These are phyloP conservation scores for Brasilioporus rufonigricans DNA, from an alignment of 768 basidiomycete species.

Conservation along the genomic window DNA sequence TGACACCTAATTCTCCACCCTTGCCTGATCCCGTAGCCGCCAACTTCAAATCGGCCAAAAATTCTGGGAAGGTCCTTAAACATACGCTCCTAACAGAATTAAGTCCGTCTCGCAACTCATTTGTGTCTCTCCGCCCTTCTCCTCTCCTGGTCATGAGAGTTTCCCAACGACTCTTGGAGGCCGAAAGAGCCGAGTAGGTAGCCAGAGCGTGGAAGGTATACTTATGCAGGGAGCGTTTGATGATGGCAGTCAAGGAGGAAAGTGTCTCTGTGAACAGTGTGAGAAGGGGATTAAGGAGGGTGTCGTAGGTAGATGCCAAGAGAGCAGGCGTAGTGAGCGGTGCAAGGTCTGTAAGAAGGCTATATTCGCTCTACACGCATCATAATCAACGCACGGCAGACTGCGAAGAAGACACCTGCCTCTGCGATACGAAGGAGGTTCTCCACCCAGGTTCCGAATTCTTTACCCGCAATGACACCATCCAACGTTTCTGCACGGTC, in stretches of 20 bases:
- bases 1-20: constrained; percentile 59
- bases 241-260: constrained; percentile 57
- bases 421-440: constrained; percentile 64
- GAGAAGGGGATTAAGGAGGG: constrained; percentile 64
- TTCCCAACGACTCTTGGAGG: constrained; percentile 65
- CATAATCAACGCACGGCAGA: neutral
- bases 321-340: constrained; percentile 52
- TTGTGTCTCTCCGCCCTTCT: constrained; percentile 44
- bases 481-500: constrained; percentile 71
- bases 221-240: constrained; percentile 76
- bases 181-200: constrained; percentile 57
- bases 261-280: constrained; percentile 65
- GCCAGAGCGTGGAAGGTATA: constrained; percentile 79
- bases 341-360: constrained; percentile 58
- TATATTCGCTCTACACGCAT: constrained; percentile 59
- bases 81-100: constrained; percentile 65
- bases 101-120: constrained; percentile 72
- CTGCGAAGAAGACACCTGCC: constrained; percentile 35
- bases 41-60: constrained; percentile 73
- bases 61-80: constrained; percentile 81
- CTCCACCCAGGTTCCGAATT: constrained; percentile 72
- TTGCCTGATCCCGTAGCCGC: constrained; percentile 48
- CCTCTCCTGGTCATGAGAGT: constrained; percentile 54
- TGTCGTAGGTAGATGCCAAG: constrained; percentile 56
- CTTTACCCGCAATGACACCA: constrained; percentile 61